Evolutionary conservation across 2,329 filamentous ascomycete genomes (phyloP).

Genomic region (Nannizziopsis barbatae): DNA sequence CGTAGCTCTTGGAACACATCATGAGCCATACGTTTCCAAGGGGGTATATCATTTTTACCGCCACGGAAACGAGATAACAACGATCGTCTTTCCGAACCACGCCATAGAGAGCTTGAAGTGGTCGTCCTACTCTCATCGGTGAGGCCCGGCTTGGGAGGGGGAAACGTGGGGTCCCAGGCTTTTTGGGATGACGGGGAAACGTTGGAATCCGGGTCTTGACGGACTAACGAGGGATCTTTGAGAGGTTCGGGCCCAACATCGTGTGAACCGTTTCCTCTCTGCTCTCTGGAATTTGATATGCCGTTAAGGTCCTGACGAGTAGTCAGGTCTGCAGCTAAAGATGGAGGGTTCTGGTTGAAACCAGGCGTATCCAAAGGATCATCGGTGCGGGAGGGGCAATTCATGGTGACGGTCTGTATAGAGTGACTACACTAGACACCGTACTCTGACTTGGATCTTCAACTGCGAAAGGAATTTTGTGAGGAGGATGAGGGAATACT

Average conservation of each 20-base stretch:
- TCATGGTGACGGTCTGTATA: slow-evolving; percentile 37
- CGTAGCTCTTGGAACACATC: slow-evolving; percentile 19
- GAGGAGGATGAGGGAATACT: too few relatives aligned
- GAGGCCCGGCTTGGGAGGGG: neutral
- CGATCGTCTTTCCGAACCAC: neutral
- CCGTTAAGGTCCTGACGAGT: slow-evolving; percentile 53
- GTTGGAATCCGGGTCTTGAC: slow-evolving; percentile 17
- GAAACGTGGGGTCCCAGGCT: slow-evolving; percentile 11
- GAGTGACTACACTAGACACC: too few relatives aligned
- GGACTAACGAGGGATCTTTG: slow-evolving; percentile 21
- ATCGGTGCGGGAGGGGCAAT: slow-evolving; percentile 54
- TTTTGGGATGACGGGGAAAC: slow-evolving; percentile 21
- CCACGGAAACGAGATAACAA: neutral
- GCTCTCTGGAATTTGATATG: slow-evolving; percentile 47
- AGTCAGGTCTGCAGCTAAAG: slow-evolving; percentile 48
- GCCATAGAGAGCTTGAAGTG: neutral
- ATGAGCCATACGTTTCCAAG: neutral
- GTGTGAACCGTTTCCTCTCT: slow-evolving; percentile 31
- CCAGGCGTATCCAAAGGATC: slow-evolving; percentile 41
- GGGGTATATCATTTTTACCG: neutral
- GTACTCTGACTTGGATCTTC: too few relatives aligned
- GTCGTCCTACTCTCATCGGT: neutral
- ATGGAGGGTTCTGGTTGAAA: slow-evolving; percentile 52
- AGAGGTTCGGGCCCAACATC: slow-evolving; percentile 21
- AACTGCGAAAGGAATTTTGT: too few relatives aligned